Conservation (phyloP, 768 basidiomycete genomes). For the Podaxis sp. region DNA sequence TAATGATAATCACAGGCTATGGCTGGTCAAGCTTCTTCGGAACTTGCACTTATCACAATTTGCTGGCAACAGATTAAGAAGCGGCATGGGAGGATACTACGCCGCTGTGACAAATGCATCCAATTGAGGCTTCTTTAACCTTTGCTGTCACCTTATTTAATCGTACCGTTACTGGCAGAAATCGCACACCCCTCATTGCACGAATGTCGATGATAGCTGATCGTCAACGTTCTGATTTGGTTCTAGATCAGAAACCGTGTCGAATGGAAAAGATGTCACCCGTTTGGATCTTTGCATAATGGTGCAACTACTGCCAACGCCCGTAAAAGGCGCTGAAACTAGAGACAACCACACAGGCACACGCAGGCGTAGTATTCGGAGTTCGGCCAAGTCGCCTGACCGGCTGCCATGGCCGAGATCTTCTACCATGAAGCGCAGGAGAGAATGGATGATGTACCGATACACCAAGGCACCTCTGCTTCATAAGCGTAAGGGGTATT, state of each 20-base stretch:
- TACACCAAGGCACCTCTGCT: constrained; percentile 4
- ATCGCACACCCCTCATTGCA: not conserved
- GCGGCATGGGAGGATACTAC: not conserved
- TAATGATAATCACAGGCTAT: not conserved
- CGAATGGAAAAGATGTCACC: not conserved
- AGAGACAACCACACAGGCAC: not conserved
- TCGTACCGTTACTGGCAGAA: constrained; percentile 1
- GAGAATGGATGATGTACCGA: not conserved
- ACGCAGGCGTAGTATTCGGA: not conserved
- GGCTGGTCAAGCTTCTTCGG: not conserved
- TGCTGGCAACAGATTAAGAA: constrained; percentile 4
- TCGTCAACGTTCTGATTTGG: constrained; percentile 11
- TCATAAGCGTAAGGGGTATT: constrained; percentile 11
- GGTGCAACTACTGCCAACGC: not conserved
- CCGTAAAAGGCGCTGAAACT: not conserved
- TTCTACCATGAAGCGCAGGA: not conserved
- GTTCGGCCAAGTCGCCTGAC: not conserved
- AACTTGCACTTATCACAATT: not conserved
- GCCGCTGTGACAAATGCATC: not conserved
- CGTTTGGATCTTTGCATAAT: not conserved
- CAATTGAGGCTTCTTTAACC: constrained; percentile 8
- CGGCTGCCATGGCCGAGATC: not conserved
- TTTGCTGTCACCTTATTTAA: constrained; percentile 1
- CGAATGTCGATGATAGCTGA: constrained; percentile 1
- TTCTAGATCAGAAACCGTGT: constrained; percentile 11